These are phyloP conservation scores for Bjerkandera adusta DNA, from an alignment of 1,284 basidiomycete genomes.

Conservation along the genomic window DNA sequence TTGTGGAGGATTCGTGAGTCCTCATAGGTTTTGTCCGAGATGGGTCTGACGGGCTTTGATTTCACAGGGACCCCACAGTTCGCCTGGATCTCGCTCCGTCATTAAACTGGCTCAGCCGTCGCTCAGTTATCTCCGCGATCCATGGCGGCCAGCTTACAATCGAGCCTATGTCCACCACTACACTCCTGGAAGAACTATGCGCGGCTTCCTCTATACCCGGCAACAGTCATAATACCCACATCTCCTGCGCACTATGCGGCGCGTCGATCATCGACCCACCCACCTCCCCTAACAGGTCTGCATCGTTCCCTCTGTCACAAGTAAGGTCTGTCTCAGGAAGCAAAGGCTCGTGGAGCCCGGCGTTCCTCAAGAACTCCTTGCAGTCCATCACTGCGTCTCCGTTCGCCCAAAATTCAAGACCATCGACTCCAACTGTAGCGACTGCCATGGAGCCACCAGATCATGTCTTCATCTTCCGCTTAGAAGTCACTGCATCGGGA, in stretches of 20 bases:
- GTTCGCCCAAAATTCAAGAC: slow-evolving; percentile 23
- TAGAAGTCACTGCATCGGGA: slow-evolving; percentile 36
- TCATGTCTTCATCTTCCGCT: slow-evolving; percentile 61
- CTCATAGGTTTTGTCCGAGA: slow-evolving; percentile 14
- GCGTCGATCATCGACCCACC: slow-evolving; percentile 40
- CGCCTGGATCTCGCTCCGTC: slow-evolving; percentile 93
- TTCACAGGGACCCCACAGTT: slow-evolving; percentile 81
- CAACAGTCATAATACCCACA: slow-evolving; percentile 31
- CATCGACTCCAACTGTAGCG: slow-evolving; percentile 32
- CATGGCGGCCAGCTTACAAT: slow-evolving; percentile 87
- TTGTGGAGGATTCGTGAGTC: slow-evolving; percentile 86
- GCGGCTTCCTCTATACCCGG: slow-evolving; percentile 44
- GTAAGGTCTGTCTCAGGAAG: slow-evolving; percentile 28
- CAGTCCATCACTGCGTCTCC: slow-evolving; percentile 29
- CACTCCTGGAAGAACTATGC: slow-evolving; percentile 49
- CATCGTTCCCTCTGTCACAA: slow-evolving; percentile 22
- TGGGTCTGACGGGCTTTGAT: slow-evolving; percentile 11
- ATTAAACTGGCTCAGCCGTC: slow-evolving; percentile 89
- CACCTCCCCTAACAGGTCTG: slow-evolving; percentile 17
- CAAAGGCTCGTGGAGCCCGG: slow-evolving; percentile 55
- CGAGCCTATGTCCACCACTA: slow-evolving; percentile 71
- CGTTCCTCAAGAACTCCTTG: slow-evolving; percentile 54
- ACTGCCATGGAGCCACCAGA: slow-evolving; percentile 26
- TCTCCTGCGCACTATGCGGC: slow-evolving; percentile 78
- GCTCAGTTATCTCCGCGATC: slow-evolving; percentile 85